Conservation (phyloP, 495 filamentous ascomycete genomes). For the Melanomma pulvis-pyrius region DNA sequence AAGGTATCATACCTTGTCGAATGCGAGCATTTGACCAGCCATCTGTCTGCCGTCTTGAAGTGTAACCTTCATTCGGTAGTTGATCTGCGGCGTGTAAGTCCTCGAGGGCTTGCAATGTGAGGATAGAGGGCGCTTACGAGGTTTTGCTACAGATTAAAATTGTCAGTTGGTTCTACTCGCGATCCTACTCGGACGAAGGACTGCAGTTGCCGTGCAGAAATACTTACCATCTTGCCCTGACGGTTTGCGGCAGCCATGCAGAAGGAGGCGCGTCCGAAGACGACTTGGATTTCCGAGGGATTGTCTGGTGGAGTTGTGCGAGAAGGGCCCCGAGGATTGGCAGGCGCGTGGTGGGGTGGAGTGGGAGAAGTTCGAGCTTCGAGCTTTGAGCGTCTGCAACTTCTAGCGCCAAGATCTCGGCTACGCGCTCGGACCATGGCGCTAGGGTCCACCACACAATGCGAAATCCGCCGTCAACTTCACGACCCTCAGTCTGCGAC, state of each 20-base stretch:
- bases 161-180: conserved; percentile 76
- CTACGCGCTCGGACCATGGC: not conserved
- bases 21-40: conserved; percentile 95
- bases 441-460: no score
- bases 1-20: conserved; percentile 75
- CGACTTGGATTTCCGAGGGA: conserved; percentile 54
- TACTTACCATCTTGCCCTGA: conserved; percentile 97
- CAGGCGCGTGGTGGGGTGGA: conserved; percentile 3
- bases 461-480: no score
- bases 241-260: conserved; percentile 87
- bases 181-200: conserved; percentile 41
- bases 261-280: conserved; percentile 63
- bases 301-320: not conserved
- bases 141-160: conserved; percentile 72
- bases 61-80: conserved; percentile 97
- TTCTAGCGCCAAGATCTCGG: conserved; percentile 13
- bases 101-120: not conserved
- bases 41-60: conserved; percentile 95
- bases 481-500: conserved; percentile 18
- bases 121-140: conserved; percentile 68
- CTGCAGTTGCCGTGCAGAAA: conserved; percentile 33
- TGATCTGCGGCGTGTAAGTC: conserved; percentile 71
- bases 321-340: conserved; percentile 6
- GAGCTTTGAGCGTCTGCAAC: not conserved
- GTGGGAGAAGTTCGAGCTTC: conserved; percentile 1